phyloP scores from a whole-genome alignment of 2,329 filamentous ascomycete species.

The Exophiala sp. region DNA sequence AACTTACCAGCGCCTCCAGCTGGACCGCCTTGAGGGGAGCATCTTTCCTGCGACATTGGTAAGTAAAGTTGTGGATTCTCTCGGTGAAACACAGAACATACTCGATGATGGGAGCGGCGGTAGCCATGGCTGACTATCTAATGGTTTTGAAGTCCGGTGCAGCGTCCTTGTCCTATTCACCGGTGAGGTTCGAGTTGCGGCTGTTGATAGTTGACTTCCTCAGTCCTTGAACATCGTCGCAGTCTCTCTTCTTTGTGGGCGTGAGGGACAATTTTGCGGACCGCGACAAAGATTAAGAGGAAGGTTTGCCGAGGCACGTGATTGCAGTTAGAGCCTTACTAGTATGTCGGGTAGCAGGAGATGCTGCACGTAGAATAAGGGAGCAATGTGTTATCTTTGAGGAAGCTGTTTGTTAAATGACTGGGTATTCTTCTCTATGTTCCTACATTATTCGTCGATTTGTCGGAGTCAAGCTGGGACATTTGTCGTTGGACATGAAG shows the following conservation, averaged over 20 bases:
- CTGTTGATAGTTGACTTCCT: conserved; percentile 40
- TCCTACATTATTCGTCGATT: too few relatives aligned
- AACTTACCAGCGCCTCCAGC: conserved; percentile 79
- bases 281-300: background rate
- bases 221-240: background rate
- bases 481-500: too few relatives aligned
- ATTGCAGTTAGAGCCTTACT: too few relatives aligned
- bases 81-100: background rate
- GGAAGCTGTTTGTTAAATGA: too few relatives aligned
- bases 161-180: conserved; percentile 39
- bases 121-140: conserved; percentile 64
- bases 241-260: conserved; percentile 9
- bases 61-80: conserved; percentile 13
- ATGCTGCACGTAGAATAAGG: too few relatives aligned
- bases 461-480: too few relatives aligned
- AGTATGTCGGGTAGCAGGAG: too few relatives aligned
- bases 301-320: conserved; percentile 8
- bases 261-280: conserved; percentile 15
- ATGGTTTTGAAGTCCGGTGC: conserved; percentile 85
- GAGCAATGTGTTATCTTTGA: too few relatives aligned
- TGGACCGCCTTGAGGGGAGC: conserved; percentile 77
- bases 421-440: too few relatives aligned
- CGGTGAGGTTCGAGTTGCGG: background rate
- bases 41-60: conserved; percentile 50
- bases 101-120: conserved; percentile 7